Evolutionary conservation across 2,329 filamentous ascomycete genomes (phyloP).

Genomic region (Periconia sp.): DNA sequence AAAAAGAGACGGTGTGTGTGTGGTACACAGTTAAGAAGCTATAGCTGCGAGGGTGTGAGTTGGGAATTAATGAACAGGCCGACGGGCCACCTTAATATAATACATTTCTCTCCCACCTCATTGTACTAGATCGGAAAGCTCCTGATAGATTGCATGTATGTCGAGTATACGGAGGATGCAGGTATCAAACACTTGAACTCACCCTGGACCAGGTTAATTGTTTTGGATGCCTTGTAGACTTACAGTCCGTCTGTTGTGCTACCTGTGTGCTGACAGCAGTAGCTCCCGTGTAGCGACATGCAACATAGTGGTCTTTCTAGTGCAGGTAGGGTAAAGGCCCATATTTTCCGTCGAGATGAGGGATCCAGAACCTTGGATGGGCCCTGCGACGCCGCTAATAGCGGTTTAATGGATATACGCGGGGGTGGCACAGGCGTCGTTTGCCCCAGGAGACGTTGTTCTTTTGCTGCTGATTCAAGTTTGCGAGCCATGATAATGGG

Average conservation of each 20-base stretch:
- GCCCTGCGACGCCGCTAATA: slow-evolving; percentile 14
- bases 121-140: too few relatives aligned
- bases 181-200: slow-evolving; percentile 20
- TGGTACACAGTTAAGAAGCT: too few relatives aligned
- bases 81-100: too few relatives aligned
- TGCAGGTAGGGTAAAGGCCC: slow-evolving; percentile 10
- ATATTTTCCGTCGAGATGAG: slow-evolving; percentile 15
- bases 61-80: slow-evolving; percentile 17
- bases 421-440: slow-evolving; percentile 27
- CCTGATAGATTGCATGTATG: too few relatives aligned
- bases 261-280: slow-evolving; percentile 15
- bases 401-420: slow-evolving; percentile 19
- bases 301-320: slow-evolving; percentile 2
- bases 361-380: slow-evolving; percentile 28
- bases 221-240: slow-evolving; percentile 17
- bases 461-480: too few relatives aligned
- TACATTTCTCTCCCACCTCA: neutral
- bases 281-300: slow-evolving; percentile 16
- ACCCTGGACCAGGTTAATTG: slow-evolving; percentile 19
- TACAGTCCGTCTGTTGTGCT: slow-evolving; percentile 14
- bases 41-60: slow-evolving; percentile 11
- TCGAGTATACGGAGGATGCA: slow-evolving; percentile 7
- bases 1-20: slow-evolving; percentile 15
- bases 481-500: too few relatives aligned
- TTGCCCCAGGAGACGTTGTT: slow-evolving; percentile 13